Conservation (phyloP, 768 basidiomycete species). For the Podaxis carcinomalis region DNA sequence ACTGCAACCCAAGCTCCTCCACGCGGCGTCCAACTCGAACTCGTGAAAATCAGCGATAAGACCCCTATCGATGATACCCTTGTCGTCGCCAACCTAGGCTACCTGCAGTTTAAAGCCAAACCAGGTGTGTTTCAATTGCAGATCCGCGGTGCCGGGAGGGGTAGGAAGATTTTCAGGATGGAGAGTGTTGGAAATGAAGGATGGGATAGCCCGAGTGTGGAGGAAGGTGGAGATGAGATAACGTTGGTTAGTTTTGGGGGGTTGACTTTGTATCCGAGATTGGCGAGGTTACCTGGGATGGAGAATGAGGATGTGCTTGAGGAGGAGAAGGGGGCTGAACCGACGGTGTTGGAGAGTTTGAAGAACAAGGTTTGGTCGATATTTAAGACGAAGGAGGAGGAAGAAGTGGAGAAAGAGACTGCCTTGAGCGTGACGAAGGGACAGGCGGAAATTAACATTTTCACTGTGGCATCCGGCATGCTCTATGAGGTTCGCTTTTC, state of each 20-base stretch:
- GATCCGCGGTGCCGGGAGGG: constrained; percentile 72
- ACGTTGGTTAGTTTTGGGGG: constrained; percentile 90
- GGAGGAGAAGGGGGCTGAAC: constrained; percentile 30
- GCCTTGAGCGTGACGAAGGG: constrained; percentile 22
- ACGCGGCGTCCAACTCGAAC: constrained; percentile 87
- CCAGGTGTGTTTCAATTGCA: constrained; percentile 85
- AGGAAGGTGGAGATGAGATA: constrained; percentile 67
- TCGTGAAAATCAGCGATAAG: constrained; percentile 42
- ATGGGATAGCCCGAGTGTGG: constrained; percentile 74
- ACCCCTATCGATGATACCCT: constrained; percentile 77
- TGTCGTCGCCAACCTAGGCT: constrained; percentile 92
- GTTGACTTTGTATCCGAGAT: constrained; percentile 79
- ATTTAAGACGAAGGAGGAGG: constrained; percentile 28
- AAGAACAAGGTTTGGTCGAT: constrained; percentile 42
- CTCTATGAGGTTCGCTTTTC: constrained; percentile 76
- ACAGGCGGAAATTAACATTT: constrained; percentile 96
- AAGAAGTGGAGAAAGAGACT: constrained; percentile 20
- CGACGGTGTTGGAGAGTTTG: constrained; percentile 43
- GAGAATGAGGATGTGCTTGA: constrained; percentile 78
- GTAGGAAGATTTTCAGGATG: constrained; percentile 73
- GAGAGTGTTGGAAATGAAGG: constrained; percentile 89
- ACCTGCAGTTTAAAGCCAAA: constrained; percentile 90
- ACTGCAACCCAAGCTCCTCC: constrained; percentile 60
- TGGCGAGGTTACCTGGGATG: constrained; percentile 69
- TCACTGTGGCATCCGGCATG: constrained; percentile 95